phyloP scores from a whole-genome alignment of 1,139 yeast species.

The Blastobotrys capitulatus region DNA sequence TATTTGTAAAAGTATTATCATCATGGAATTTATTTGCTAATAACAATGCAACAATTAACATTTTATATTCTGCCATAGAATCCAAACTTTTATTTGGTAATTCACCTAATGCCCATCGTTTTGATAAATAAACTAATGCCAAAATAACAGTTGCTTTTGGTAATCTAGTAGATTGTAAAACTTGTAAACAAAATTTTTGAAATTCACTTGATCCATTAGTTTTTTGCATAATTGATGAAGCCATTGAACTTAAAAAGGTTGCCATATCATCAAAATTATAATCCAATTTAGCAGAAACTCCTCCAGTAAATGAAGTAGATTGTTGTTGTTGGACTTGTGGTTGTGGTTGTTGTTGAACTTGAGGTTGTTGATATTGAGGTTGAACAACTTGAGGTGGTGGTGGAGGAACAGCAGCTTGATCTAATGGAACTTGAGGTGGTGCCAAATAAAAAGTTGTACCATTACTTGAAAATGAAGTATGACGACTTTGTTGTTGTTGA shows the following conservation, averaged over 20 bases:
- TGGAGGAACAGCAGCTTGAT: slow-evolving; percentile 13
- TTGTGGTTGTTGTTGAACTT: slow-evolving; percentile 18
- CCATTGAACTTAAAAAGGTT: slow-evolving; percentile 62
- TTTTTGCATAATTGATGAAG: slow-evolving; percentile 50
- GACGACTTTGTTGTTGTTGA: not conserved
- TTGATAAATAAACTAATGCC: slow-evolving; percentile 67
- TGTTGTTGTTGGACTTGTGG: slow-evolving; percentile 21
- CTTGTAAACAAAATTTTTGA: slow-evolving; percentile 55
- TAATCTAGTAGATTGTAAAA: slow-evolving; percentile 82
- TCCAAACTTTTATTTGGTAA: slow-evolving; percentile 28
- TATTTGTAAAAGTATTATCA: slow-evolving; percentile 92
- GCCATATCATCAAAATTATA: slow-evolving; percentile 76
- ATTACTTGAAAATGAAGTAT: slow-evolving; percentile 17
- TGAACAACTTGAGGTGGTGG: slow-evolving; percentile 1
- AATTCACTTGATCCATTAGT: slow-evolving; percentile 31
- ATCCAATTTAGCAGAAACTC: slow-evolving; percentile 72
- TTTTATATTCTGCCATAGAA: slow-evolving; percentile 44
- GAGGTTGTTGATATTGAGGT: slow-evolving; percentile 4
- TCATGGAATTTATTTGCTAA: slow-evolving; percentile 93
- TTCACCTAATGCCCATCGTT: slow-evolving; percentile 37
- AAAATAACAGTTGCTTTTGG: slow-evolving; percentile 76
- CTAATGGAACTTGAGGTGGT: slow-evolving; percentile 22
- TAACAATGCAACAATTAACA: slow-evolving; percentile 64
- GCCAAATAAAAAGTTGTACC: slow-evolving; percentile 25
- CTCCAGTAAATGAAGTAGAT: slow-evolving; percentile 45